These are phyloP conservation scores for Coniochaeta sp. DNA, from an alignment of 2,329 filamentous ascomycete genomes.

Conservation along the genomic window DNA sequence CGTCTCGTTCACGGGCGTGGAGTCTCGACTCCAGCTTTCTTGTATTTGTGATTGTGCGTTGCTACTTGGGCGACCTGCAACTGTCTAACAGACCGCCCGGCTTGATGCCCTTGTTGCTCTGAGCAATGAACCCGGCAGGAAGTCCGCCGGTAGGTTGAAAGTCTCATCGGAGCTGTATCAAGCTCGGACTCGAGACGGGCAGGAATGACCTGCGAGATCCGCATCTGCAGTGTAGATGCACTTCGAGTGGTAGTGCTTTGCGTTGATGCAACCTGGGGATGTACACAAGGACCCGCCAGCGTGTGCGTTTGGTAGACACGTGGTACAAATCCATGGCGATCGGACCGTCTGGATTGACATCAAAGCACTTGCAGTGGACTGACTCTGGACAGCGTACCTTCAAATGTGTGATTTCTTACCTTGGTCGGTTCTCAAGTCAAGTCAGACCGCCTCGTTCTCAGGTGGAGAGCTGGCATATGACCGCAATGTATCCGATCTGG, in stretches of 20 bases:
- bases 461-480: too few species aligned
- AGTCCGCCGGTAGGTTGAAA: not conserved
- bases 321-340: not conserved
- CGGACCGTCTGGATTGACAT: not conserved
- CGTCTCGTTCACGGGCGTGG: not conserved
- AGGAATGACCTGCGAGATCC: not conserved
- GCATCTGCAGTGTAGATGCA: not conserved
- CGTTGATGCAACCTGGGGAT: not conserved
- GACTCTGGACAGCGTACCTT: not conserved
- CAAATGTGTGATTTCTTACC: too few species aligned
- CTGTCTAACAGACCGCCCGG: not conserved
- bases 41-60: not conserved
- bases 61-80: not conserved
- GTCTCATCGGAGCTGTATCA: not conserved
- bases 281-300: not conserved
- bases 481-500: too few species aligned
- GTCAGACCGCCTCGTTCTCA: too few species aligned
- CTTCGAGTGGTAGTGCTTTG: not conserved
- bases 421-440: too few species aligned
- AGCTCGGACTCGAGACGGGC: not conserved
- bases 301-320: not conserved
- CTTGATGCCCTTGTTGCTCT: not conserved
- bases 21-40: not conserved
- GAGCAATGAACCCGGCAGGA: not conserved
- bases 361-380: not conserved